phyloP scores from a whole-genome alignment of 495 filamentous ascomycete species.

The Aspergillus ellipticus region DNA sequence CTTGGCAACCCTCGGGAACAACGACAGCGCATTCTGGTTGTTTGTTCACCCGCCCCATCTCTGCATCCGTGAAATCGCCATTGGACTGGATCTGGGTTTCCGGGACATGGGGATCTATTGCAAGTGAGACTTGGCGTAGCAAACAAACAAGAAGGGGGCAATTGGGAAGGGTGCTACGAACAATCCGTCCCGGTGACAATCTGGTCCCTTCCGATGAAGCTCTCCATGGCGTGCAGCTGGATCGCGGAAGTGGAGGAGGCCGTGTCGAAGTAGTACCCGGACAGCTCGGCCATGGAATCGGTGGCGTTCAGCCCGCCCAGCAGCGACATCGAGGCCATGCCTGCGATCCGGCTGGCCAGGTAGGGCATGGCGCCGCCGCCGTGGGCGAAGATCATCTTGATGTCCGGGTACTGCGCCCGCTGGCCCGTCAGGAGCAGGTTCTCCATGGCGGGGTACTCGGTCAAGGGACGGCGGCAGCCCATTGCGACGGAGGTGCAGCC shows the following conservation, averaged over 20 bases:
- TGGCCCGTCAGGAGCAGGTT: constrained; percentile 49
- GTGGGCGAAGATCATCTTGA: constrained; percentile 50
- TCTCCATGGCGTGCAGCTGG: constrained; percentile 17
- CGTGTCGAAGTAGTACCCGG: constrained; percentile 22
- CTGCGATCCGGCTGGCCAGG: constrained; percentile 27
- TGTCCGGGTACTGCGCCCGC: constrained; percentile 34
- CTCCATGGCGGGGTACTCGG: constrained; percentile 51
- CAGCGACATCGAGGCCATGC: constrained; percentile 12
- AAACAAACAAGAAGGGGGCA: not conserved
- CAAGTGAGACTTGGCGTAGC: not conserved
- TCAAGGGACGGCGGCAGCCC: constrained; percentile 44
- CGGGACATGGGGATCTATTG: constrained; percentile 21
- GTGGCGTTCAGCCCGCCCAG: constrained; percentile 5
- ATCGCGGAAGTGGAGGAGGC: constrained; percentile 16
- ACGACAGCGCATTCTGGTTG: constrained; percentile 17
- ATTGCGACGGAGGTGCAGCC: constrained; percentile 23
- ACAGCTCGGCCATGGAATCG: constrained; percentile 14
- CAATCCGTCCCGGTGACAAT: constrained; percentile 20
- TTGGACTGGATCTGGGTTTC: constrained; percentile 14
- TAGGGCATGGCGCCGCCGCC: constrained; percentile 46
- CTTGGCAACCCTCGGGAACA: constrained; percentile 15
- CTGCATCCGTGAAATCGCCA: constrained; percentile 14
- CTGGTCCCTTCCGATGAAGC: constrained; percentile 12
- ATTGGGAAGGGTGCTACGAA: constrained; percentile 9
- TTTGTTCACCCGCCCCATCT: constrained; percentile 14